Conservation (phyloP, 177 flowering plant species). For the Vitis hybrid region DNA sequence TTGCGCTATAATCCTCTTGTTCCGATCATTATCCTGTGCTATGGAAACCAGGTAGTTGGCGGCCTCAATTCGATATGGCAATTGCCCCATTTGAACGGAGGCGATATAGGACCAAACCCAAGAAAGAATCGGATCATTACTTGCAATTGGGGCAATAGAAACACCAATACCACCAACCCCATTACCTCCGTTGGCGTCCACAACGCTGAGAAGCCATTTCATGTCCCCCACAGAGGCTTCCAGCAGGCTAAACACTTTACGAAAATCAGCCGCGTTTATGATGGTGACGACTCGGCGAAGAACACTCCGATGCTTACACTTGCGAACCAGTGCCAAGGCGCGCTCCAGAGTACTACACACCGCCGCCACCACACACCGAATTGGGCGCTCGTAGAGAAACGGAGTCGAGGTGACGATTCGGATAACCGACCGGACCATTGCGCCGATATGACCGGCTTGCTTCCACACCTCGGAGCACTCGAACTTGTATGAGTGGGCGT, state of each 20-base stretch:
- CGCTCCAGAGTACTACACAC: slow-evolving; percentile 30
- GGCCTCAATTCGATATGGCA: slow-evolving; percentile 37
- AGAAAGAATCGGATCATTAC: slow-evolving; percentile 53
- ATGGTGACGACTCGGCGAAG: slow-evolving; percentile 39
- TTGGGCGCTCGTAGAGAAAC: slow-evolving; percentile 52
- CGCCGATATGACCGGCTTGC: slow-evolving; percentile 43
- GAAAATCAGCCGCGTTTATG: slow-evolving; percentile 42
- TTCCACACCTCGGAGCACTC: slow-evolving; percentile 61
- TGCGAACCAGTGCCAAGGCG: slow-evolving; percentile 36
- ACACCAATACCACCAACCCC: slow-evolving; percentile 29
- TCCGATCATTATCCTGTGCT: slow-evolving; percentile 49
- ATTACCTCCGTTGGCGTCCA: slow-evolving; percentile 19
- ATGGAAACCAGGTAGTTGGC: slow-evolving; percentile 41
- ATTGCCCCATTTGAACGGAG: slow-evolving; percentile 29
- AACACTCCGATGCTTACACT: slow-evolving; percentile 45
- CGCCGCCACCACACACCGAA: slow-evolving; percentile 38
- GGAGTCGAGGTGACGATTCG: slow-evolving; percentile 30
- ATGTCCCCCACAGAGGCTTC: slow-evolving; percentile 52
- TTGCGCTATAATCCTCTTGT: slow-evolving; percentile 51
- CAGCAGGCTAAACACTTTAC: slow-evolving; percentile 31
- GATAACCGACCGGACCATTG: slow-evolving; percentile 37
- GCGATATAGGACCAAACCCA: slow-evolving; percentile 60
- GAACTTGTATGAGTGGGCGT: slow-evolving; percentile 48
- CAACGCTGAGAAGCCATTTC: slow-evolving; percentile 40
- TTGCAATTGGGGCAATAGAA: slow-evolving; percentile 52